These are phyloP conservation scores for Paecilomyces fulvus DNA, from an alignment of 2,329 filamentous ascomycete species.

Conservation along the genomic window DNA sequence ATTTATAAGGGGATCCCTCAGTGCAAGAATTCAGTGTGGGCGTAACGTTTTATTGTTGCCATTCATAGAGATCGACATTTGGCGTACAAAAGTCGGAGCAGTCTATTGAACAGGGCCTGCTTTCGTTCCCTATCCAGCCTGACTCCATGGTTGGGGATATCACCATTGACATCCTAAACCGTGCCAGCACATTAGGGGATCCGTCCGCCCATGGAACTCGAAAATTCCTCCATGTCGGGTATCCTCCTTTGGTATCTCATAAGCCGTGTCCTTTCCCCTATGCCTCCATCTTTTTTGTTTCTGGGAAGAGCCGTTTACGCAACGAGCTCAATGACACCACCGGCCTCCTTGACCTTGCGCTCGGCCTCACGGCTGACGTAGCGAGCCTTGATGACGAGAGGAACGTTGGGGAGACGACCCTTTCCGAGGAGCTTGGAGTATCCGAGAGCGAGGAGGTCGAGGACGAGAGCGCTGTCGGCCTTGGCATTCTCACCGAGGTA, in stretches of 20 bases:
- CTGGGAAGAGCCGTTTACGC: conserved; percentile 51
- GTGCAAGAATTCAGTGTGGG: not conserved
- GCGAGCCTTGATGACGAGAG: conserved; percentile 86
- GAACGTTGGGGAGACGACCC: conserved; percentile 87
- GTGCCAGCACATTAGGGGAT: not conserved
- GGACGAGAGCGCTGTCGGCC: conserved; percentile 88
- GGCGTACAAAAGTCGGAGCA: not conserved
- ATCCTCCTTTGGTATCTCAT: not conserved
- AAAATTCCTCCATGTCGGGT: not conserved
- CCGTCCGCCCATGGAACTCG: not conserved
- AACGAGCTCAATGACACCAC: conserved; percentile 91
- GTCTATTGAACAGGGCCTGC: not conserved
- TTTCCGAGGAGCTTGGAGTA: conserved; percentile 99
- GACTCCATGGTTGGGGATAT: not conserved
- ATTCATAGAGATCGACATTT: not conserved
- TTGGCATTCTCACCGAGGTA: conserved; percentile 69
- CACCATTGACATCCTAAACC: not conserved
- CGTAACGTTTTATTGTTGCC: not conserved
- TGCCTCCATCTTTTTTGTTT: not conserved
- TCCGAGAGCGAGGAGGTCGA: conserved; percentile 93
- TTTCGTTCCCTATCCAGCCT: not conserved
- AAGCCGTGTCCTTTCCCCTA: not conserved
- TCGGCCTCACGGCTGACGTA: conserved; percentile 95
- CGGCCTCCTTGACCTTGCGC: conserved; percentile 97
- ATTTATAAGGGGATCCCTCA: not conserved